Conservation (phyloP, 768 basidiomycete species). For the Naematelia aurantialba region DNA sequence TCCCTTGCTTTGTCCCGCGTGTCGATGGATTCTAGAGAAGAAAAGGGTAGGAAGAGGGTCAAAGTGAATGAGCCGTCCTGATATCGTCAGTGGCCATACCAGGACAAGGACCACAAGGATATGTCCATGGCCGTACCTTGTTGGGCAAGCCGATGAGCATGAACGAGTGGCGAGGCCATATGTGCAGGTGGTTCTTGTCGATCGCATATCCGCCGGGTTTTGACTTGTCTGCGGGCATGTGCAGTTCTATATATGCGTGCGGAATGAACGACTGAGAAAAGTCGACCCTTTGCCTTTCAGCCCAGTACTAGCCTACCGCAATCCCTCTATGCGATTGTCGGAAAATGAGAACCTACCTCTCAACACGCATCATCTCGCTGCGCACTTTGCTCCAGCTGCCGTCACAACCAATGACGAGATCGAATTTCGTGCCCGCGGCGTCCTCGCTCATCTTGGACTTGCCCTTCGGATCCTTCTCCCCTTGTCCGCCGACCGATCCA, state of each 20-base stretch:
- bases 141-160: conserved; percentile 99
- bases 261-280: conserved; percentile 92
- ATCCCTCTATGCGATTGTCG: no score
- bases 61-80: conserved; percentile 97
- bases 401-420: conserved; percentile 72
- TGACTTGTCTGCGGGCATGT: conserved; percentile 70
- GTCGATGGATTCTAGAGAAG: conserved; percentile 62
- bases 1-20: conserved; percentile 57
- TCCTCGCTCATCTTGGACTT: conserved; percentile 23
- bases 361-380: conserved; percentile 89
- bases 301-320: no score
- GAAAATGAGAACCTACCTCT: conserved; percentile 66
- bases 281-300: conserved; percentile 67
- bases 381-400: conserved; percentile 89
- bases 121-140: conserved; percentile 61
- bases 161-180: conserved; percentile 98
- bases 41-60: conserved; percentile 85
- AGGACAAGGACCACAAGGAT: conserved; percentile 10
- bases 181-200: conserved; percentile 94
- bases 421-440: conserved; percentile 34
- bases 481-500: conserved; percentile 18
- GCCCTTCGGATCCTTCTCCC: conserved; percentile 3
- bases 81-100: not conserved
- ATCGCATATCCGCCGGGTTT: conserved; percentile 68
- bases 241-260: conserved; percentile 93